These are phyloP conservation scores for Talaromyces funiculosus DNA, from an alignment of 2,329 filamentous ascomycete genomes.

Conservation along the genomic window DNA sequence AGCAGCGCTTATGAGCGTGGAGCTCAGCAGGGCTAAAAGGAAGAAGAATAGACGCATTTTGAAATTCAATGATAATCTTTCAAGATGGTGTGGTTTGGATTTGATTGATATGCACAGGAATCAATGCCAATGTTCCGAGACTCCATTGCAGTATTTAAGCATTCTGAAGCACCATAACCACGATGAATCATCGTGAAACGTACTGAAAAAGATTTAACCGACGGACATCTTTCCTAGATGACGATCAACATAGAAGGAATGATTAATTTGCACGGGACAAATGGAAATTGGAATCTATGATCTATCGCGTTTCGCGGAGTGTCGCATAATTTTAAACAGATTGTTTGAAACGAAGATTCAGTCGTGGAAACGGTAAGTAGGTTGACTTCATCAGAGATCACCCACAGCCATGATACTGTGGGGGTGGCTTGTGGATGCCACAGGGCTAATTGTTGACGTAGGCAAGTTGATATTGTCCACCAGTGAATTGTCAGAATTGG, in stretches of 20 bases:
- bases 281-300: neutral
- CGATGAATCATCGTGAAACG: neutral
- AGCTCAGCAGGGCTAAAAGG: constrained; percentile 1
- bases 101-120: neutral
- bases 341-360: no score
- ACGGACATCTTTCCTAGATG: neutral
- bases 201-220: neutral
- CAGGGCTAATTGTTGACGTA: neutral
- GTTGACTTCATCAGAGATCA: neutral
- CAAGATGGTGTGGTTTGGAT: neutral
- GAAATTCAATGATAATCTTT: neutral
- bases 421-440: neutral
- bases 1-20: neutral
- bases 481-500: neutral
- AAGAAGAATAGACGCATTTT: neutral
- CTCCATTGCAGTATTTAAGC: neutral
- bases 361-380: neutral
- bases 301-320: constrained; percentile 1
- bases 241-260: neutral
- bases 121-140: neutral
- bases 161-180: neutral
- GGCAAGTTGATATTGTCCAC: neutral
- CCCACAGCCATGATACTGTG: neutral
- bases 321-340: neutral
- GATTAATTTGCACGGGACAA: neutral